These are phyloP conservation scores for Candida loeiensis DNA, from an alignment of 805 yeast species.

Conservation along the genomic window DNA sequence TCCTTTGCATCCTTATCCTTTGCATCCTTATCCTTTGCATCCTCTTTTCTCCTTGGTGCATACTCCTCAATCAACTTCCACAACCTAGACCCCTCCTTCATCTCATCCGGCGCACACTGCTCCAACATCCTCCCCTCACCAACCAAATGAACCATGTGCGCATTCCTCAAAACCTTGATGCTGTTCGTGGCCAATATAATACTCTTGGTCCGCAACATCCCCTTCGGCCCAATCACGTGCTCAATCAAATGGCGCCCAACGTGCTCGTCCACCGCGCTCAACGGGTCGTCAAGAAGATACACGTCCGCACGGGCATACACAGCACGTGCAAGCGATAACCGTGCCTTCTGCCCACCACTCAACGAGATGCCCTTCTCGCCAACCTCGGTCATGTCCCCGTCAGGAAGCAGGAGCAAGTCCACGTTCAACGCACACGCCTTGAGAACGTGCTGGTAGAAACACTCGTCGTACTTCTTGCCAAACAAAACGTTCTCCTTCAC, in stretches of 20 bases:
- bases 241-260: slow-evolving; percentile 84
- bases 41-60: slow-evolving; percentile 43
- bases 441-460: slow-evolving; percentile 74
- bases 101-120: slow-evolving; percentile 57
- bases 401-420: slow-evolving; percentile 76
- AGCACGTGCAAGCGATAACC: slow-evolving; percentile 91
- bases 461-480: slow-evolving; percentile 80
- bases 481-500: slow-evolving; percentile 88
- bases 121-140: slow-evolving; percentile 66
- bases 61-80: slow-evolving; percentile 57
- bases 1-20: background rate
- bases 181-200: slow-evolving; percentile 83
- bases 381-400: slow-evolving; percentile 88
- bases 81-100: slow-evolving; percentile 48
- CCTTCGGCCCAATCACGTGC: slow-evolving; percentile 78
- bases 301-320: slow-evolving; percentile 93
- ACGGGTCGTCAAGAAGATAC: slow-evolving; percentile 84
- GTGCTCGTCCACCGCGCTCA: slow-evolving; percentile 97
- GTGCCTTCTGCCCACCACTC: slow-evolving; percentile 97
- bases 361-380: slow-evolving; percentile 97
- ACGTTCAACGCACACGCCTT: slow-evolving; percentile 83
- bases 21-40: background rate
- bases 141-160: slow-evolving; percentile 66
- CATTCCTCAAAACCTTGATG: slow-evolving; percentile 73
- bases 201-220: slow-evolving; percentile 71